phyloP scores from a whole-genome alignment of 2,329 filamentous ascomycete species.

The Hypoxylon sp. region DNA sequence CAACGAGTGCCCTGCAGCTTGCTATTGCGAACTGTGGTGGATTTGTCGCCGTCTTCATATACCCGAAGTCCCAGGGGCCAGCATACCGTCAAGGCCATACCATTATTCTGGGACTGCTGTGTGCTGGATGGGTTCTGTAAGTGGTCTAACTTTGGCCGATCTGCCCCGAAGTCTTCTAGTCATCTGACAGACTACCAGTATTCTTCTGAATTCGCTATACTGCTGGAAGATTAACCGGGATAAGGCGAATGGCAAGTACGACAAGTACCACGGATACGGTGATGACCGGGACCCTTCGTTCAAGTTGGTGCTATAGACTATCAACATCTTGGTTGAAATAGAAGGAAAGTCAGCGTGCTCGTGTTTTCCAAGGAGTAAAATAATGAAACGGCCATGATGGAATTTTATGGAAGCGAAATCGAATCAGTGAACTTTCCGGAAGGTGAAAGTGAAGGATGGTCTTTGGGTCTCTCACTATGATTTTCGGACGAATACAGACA shows the following conservation, averaged over 20 bases:
- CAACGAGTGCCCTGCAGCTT: constrained; percentile 74
- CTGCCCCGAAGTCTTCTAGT: background rate
- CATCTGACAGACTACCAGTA: constrained; percentile 56
- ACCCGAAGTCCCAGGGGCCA: constrained; percentile 68
- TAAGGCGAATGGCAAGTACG: constrained; percentile 71
- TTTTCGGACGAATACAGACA: constrained; percentile 4
- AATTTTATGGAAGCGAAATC: constrained; percentile 16
- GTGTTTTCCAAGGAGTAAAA: constrained; percentile 9
- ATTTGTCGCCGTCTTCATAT: constrained; percentile 75
- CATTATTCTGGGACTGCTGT: constrained; percentile 70
- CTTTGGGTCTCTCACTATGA: constrained; percentile 10
- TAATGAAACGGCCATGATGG: constrained; percentile 10
- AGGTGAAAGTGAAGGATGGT: background rate
- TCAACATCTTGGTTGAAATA: background rate
- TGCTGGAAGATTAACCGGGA: constrained; percentile 74
- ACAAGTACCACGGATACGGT: constrained; percentile 66
- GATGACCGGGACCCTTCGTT: constrained; percentile 76
- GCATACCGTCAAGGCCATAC: constrained; percentile 72
- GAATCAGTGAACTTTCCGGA: constrained; percentile 5
- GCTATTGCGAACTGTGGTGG: constrained; percentile 76
- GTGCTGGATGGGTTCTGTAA: constrained; percentile 74
- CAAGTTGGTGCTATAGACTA: constrained; percentile 67
- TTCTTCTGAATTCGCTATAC: constrained; percentile 71
- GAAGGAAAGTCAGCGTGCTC: constrained; percentile 1
- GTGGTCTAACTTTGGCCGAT: constrained; percentile 50